Conservation (phyloP, 2,329 filamentous ascomycete genomes). For the Lecanosticta acicola region DNA sequence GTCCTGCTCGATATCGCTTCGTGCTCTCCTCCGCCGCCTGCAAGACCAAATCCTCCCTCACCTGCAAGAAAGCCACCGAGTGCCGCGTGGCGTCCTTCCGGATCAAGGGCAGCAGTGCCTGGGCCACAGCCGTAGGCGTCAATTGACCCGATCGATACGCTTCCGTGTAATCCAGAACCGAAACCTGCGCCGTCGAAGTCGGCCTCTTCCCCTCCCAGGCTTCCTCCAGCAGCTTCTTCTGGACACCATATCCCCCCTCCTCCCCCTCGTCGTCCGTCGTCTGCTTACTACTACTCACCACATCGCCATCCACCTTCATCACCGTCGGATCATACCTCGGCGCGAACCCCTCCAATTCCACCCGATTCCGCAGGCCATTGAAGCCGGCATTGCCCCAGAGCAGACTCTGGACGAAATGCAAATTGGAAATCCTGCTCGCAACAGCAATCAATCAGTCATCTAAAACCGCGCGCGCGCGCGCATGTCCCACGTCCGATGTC, state of each 20-base stretch:
- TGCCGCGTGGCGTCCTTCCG: constrained; percentile 55
- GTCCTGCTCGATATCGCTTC: constrained; percentile 61
- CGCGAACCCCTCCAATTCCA: constrained; percentile 50
- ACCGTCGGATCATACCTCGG: constrained; percentile 56
- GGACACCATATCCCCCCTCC: too few relatives aligned
- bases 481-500: too few relatives aligned
- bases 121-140: constrained; percentile 66
- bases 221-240: constrained; percentile 10
- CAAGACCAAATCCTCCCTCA: constrained; percentile 56
- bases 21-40: constrained; percentile 69
- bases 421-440: constrained; percentile 50
- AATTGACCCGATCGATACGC: constrained; percentile 64
- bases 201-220: constrained; percentile 21
- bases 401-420: constrained; percentile 54
- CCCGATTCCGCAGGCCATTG: constrained; percentile 50
- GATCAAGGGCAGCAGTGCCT: constrained; percentile 66
- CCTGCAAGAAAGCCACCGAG: constrained; percentile 67
- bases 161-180: constrained; percentile 69
- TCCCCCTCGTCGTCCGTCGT: constrained; percentile 9
- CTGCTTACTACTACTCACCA: not conserved
- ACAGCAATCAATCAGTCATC: not conserved
- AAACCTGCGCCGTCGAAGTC: constrained; percentile 34
- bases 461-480: too few relatives aligned
- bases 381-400: constrained; percentile 72
- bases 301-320: constrained; percentile 38